Base-by-base conservation (phyloP, 176 grass and related monocot genomes). In the Oryza coarctata region DNA sequence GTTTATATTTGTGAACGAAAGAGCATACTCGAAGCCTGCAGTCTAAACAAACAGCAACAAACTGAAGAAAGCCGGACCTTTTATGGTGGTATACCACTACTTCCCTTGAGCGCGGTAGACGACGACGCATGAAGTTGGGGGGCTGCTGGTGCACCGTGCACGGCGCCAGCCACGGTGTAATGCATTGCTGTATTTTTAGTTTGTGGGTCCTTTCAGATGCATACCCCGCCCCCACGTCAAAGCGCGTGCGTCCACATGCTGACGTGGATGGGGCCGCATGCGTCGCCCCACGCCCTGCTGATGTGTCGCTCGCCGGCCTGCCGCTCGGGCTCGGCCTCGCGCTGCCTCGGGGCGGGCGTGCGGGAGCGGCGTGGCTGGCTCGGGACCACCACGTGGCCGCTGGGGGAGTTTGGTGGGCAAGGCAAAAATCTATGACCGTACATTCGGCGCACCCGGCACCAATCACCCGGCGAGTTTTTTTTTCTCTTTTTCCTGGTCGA, bases 391-490 rank as follows among this genome's bases (percentile, higher is more conserved):
- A 86, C 83, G 83, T 86, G 83, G 78, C 22, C 2, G 62, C n/a
- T 1, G 9, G n/a, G 9, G n/a, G 72, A 82, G 47, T 83, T 89
- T 89, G 88, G 66, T 12, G 73, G 44, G 41, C 83, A 86, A 85
- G 77, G 63, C 10, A 66, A 31, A 33, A 33, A 30, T 26, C 15
- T 7, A 5, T 2, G 2, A 2, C 29, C 22, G 33, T 68, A n/a
- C 28, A 2, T 57, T 41, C 17, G 11, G n/a, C 22, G 47, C n/a
- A 74, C 69, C 62, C 7, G 75, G n/a, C 22, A n/a, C 55, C 55
- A 60, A 60, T 60, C n/a, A 25, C 22, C n/a, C n/a, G n/a, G n/a
- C n/a, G n/a, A n/a, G n/a, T n/a, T 2, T 22, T 55, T n/a, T 22
- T 52, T 2, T 55, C 18, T n/a, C 6, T 36, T 5, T 5, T 6